A percentile compares a stretch with the other conserved stretches of the same genome.
Evolutionary conservation across 2,329 filamentous ascomycete genomes (phyloP).

Genomic region (Paraconiothyrium sp.): DNA sequence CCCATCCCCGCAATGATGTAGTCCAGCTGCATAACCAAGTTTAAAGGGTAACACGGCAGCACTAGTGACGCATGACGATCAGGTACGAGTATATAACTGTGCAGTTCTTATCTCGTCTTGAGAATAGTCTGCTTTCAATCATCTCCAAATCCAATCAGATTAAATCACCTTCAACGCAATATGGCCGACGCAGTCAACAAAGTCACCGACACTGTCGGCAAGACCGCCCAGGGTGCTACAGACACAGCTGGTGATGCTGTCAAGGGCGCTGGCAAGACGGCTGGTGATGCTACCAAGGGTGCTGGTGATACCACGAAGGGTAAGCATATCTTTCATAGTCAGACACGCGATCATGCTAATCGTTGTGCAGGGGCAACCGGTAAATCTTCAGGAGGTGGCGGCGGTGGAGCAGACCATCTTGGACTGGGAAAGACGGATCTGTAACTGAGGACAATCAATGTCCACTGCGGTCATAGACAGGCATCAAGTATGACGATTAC

Average conservation of each 20-base stretch:
- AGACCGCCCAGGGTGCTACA: constrained; percentile 3
- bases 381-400: not conserved
- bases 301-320: not conserved
- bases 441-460: not conserved
- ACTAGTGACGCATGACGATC: constrained; percentile 2
- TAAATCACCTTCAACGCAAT: not conserved
- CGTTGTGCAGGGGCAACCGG: not conserved
- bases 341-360: not conserved
- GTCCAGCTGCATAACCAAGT: constrained; percentile 3
- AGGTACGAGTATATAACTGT: constrained; percentile 6
- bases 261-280: not conserved
- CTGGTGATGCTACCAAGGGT: not conserved
- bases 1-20: constrained; percentile 10
- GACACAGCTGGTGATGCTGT: constrained; percentile 7
- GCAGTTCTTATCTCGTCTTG: not conserved
- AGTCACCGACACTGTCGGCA: constrained; percentile 7
- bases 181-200: constrained; percentile 12
- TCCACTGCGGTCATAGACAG: not conserved
- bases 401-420: constrained; percentile 6
- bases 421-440: constrained; percentile 4
- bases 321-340: not conserved
- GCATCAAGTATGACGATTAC: not conserved
- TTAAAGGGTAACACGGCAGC: not conserved
- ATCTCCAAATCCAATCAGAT: not conserved
- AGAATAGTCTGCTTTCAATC: not conserved